A percentile compares a stretch with the other conserved stretches of the same genome.
Evolutionary conservation across 1,284 basidiomycete species (phyloP).

Genomic region (Phellopilus nigrolimitatus): DNA sequence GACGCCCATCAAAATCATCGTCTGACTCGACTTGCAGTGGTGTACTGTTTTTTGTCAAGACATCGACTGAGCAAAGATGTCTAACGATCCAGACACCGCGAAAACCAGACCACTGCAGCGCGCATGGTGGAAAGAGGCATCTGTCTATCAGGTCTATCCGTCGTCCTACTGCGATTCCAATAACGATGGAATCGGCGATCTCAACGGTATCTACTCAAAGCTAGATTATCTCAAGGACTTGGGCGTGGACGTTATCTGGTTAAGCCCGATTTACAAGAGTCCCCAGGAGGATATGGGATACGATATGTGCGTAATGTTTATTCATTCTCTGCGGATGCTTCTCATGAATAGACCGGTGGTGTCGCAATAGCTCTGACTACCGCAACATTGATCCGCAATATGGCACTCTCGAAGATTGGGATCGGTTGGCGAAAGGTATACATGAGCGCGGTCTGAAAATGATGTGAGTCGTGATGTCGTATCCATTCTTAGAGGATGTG

Average conservation of each 20-base stretch:
- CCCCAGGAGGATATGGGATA: conserved; percentile 72
- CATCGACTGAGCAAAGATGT: too few relatives aligned
- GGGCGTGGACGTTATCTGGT: conserved; percentile 71
- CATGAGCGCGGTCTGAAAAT: conserved; percentile 68
- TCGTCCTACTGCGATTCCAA: conserved; percentile 70
- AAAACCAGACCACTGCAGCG: conserved; percentile 16
- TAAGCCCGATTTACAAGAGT: conserved; percentile 69
- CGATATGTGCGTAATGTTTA: conserved; percentile 46
- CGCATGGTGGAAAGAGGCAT: conserved; percentile 63
- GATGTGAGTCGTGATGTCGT: conserved; percentile 38
- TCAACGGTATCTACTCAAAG: conserved; percentile 61
- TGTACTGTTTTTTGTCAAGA: too few relatives aligned
- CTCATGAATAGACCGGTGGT: conserved; percentile 7
- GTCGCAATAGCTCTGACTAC: conserved; percentile 55
- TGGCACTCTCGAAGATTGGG: conserved; percentile 72
- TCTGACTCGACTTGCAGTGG: too few relatives aligned
- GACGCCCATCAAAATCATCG: too few relatives aligned
- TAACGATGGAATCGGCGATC: conserved; percentile 72
- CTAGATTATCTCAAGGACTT: conserved; percentile 69
- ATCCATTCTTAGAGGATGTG: conserved; percentile 7
- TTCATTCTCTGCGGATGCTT: not conserved
- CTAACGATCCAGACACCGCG: not conserved
- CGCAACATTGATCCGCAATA: conserved; percentile 67
- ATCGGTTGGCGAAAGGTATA: conserved; percentile 52
- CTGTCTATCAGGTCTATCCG: conserved; percentile 76